These are phyloP conservation scores for Arachnopeziza araneosa DNA, from an alignment of 2,329 filamentous ascomycete species.

Conservation along the genomic window DNA sequence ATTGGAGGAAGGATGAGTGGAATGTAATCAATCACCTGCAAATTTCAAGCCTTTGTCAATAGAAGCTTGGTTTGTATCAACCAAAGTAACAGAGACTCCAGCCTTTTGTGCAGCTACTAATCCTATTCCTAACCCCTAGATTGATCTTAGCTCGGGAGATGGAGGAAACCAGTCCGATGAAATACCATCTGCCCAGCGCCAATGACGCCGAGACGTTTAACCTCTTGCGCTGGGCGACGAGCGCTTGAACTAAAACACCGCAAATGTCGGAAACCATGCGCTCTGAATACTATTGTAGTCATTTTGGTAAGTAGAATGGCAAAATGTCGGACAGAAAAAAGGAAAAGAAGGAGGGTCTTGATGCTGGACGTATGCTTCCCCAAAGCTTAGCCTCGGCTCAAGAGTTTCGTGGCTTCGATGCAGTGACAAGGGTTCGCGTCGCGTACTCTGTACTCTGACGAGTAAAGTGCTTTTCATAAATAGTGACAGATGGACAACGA, in stretches of 20 bases:
- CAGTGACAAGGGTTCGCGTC: conserved; percentile 14
- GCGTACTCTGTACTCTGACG: conserved; percentile 8
- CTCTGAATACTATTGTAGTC: conserved; percentile 23
- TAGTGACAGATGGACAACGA: neutral
- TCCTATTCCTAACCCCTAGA: conserved; percentile 87
- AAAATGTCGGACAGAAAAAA: neutral
- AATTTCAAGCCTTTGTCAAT: conserved; percentile 87
- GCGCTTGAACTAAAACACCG: conserved; percentile 66
- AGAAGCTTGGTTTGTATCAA: conserved; percentile 79
- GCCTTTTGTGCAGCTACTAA: conserved; percentile 86
- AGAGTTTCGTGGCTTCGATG: neutral
- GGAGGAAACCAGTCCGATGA: neutral
- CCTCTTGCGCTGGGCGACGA: conserved; percentile 57
- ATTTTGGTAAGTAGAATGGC: conserved; percentile 18
- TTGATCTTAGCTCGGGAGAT: conserved; percentile 5
- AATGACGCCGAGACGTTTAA: conserved; percentile 85
- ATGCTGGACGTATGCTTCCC: conserved; percentile 4
- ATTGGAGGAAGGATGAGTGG: neutral
- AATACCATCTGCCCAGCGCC: conserved; percentile 93
- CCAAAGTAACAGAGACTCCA: conserved; percentile 73
- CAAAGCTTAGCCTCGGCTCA: neutral
- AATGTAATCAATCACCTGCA: conserved; percentile 60
- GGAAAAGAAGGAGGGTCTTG: neutral
- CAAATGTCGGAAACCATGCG: conserved; percentile 20
- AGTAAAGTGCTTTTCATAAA: conserved; percentile 4